Evolutionary conservation across 768 basidiomycete species (phyloP).

Genomic region (Lyophyllum atratum): DNA sequence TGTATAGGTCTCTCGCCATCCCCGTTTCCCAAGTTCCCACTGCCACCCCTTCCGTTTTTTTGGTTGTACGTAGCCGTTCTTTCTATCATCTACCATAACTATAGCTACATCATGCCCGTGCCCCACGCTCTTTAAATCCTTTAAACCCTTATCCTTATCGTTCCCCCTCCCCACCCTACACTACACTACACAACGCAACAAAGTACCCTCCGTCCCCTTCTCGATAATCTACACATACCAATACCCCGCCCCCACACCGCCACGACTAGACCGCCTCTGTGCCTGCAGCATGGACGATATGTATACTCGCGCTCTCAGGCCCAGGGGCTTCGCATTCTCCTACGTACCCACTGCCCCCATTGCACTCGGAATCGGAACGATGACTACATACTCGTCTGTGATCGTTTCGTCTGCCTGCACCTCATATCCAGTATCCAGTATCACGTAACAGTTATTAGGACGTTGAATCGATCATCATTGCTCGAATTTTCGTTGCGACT

Average conservation of each 20-base stretch:
- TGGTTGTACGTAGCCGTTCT: conserved; percentile 11
- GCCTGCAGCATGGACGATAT: conserved; percentile 4
- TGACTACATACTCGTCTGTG: background rate
- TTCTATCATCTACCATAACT: conserved; percentile 1
- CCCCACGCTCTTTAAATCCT: conserved; percentile 7
- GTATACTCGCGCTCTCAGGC: background rate
- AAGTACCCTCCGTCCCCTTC: background rate
- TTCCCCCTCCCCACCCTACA: background rate
- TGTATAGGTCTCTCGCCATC: background rate
- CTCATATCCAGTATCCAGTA: background rate
- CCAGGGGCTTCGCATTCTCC: background rate
- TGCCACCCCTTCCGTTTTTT: background rate
- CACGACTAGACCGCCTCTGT: background rate
- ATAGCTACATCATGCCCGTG: background rate
- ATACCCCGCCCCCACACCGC: conserved; percentile 3
- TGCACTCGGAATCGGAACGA: conserved; percentile 7
- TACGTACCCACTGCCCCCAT: background rate
- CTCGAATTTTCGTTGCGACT: background rate
- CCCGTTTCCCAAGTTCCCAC: conserved; percentile 3
- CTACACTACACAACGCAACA: background rate
- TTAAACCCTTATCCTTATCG: too few relatives aligned
- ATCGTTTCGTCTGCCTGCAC: background rate
- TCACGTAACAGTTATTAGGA: background rate
- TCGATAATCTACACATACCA: background rate
- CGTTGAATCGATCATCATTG: background rate